Evolutionary conservation across 371 early-diverging fungal genomes (phyloP).

Genomic region (Thermomucor indicae-seudaticae): DNA sequence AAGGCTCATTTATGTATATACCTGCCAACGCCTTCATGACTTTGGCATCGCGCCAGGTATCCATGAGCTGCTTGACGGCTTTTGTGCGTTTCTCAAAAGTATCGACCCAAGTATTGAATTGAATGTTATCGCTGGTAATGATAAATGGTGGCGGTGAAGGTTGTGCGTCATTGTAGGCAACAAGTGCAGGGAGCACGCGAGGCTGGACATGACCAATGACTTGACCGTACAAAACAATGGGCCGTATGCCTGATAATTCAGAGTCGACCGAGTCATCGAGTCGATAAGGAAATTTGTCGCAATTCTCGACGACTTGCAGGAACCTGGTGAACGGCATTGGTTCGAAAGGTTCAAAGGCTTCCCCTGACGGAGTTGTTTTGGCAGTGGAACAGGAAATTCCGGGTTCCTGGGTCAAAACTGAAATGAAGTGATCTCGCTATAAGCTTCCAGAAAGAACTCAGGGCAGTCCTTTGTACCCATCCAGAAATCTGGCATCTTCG

Average conservation of each 20-base stretch:
- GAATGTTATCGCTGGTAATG: constrained; percentile 17
- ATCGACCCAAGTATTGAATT: constrained; percentile 24
- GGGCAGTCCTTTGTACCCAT: too few species aligned
- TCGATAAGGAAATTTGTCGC: constrained; percentile 43
- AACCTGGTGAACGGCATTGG: constrained; percentile 9
- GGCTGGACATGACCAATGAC: constrained; percentile 42
- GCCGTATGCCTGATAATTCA: constrained; percentile 2
- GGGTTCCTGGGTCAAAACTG: too few species aligned
- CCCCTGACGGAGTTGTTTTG: too few species aligned
- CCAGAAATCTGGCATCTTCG: too few species aligned
- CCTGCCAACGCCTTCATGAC: constrained; percentile 25
- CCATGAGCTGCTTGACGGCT: constrained; percentile 31
- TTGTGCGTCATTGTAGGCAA: constrained; percentile 20
- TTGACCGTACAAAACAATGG: constrained; percentile 21
- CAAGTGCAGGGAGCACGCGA: constrained; percentile 15
- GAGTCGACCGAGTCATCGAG: constrained; percentile 9
- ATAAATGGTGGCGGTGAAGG: constrained; percentile 23
- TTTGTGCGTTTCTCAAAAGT: constrained; percentile 31
- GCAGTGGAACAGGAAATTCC: too few species aligned
- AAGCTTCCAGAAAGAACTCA: too few species aligned
- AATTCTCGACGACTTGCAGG: constrained; percentile 29
- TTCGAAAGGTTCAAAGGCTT: too few species aligned
- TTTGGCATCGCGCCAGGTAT: constrained; percentile 34
- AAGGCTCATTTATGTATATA: neutral
- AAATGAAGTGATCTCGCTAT: too few species aligned